Evolutionary conservation across 306 rosid species (phyloP).

Genomic region (Quercus variabilis): DNA sequence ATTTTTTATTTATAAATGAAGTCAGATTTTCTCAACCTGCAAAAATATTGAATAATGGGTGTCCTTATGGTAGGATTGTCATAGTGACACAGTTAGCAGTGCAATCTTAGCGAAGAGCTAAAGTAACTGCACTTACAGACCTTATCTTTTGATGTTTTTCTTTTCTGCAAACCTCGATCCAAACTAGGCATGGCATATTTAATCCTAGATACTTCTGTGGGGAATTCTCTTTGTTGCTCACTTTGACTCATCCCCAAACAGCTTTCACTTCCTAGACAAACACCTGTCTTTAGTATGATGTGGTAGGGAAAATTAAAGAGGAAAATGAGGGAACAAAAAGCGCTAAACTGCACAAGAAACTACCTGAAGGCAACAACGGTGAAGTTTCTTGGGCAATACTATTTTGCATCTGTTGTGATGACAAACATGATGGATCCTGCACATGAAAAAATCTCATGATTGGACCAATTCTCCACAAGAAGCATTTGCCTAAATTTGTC

Average conservation of each 20-base stretch:
- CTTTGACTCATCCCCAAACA: conserved; percentile 8
- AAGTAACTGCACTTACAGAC: conserved; percentile 26
- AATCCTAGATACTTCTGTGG: conserved; percentile 26
- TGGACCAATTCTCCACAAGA: conserved; percentile 5
- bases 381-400: conserved; percentile 35
- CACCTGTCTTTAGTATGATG: conserved; percentile 9
- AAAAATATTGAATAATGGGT: neutral
- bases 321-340: conserved; percentile 5
- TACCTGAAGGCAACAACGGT: conserved; percentile 41
- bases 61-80: neutral
- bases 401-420: conserved; percentile 28
- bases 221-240: conserved; percentile 18
- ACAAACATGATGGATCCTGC: conserved; percentile 47
- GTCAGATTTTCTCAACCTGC: neutral
- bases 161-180: conserved; percentile 46
- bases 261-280: conserved; percentile 37
- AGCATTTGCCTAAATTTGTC: neutral
- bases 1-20: neutral
- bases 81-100: neutral
- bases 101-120: neutral
- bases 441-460: conserved; percentile 3
- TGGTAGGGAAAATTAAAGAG: conserved; percentile 9
- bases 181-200: conserved; percentile 20
- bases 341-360: conserved; percentile 9
- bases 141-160: conserved; percentile 41